phyloP scores from a whole-genome alignment of 768 basidiomycete genomes.

The Pisolithus albus region DNA sequence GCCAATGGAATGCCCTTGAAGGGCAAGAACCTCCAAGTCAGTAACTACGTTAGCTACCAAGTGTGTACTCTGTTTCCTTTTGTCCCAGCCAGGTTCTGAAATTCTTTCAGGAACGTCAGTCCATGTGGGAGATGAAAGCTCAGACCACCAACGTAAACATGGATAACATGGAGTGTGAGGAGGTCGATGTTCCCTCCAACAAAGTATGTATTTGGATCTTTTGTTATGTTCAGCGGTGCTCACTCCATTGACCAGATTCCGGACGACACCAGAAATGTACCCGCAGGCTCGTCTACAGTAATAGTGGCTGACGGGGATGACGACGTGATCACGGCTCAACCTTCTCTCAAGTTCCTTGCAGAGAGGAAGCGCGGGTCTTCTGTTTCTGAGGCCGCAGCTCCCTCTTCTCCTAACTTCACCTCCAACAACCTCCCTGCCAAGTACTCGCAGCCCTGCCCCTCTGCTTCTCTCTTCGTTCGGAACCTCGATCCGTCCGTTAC shows the following conservation, averaged over 20 bases:
- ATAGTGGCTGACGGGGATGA: slow-evolving; percentile 94
- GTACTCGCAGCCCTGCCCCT: slow-evolving; percentile 51
- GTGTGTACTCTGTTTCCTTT: slow-evolving; percentile 30
- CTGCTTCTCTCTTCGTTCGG: slow-evolving; percentile 95
- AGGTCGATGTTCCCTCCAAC: slow-evolving; percentile 72
- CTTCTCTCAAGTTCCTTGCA: slow-evolving; percentile 5
- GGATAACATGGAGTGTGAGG: slow-evolving; percentile 89
- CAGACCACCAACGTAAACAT: slow-evolving; percentile 98
- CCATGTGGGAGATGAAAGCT: slow-evolving; percentile 93
- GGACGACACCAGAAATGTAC: slow-evolving; percentile 82
- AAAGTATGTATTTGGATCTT: slow-evolving; percentile 47
- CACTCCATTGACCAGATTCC: slow-evolving; percentile 41
- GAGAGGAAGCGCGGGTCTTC: too few species aligned
- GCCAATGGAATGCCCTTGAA: slow-evolving; percentile 99
- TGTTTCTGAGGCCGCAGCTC: too few species aligned
- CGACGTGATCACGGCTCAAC: slow-evolving; percentile 56
- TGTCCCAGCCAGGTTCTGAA: neutral
- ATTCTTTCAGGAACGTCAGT: slow-evolving; percentile 80
- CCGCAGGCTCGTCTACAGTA: slow-evolving; percentile 85
- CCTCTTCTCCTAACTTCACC: too few species aligned
- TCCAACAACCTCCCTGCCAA: slow-evolving; percentile 44
- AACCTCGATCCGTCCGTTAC: slow-evolving; percentile 98
- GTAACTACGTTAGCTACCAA: slow-evolving; percentile 95
- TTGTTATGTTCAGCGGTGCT: neutral
- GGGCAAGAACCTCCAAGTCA: slow-evolving; percentile 99